Conservation (phyloP, 352 stramenopile genomes). For the Phytopythium litorale region DNA sequence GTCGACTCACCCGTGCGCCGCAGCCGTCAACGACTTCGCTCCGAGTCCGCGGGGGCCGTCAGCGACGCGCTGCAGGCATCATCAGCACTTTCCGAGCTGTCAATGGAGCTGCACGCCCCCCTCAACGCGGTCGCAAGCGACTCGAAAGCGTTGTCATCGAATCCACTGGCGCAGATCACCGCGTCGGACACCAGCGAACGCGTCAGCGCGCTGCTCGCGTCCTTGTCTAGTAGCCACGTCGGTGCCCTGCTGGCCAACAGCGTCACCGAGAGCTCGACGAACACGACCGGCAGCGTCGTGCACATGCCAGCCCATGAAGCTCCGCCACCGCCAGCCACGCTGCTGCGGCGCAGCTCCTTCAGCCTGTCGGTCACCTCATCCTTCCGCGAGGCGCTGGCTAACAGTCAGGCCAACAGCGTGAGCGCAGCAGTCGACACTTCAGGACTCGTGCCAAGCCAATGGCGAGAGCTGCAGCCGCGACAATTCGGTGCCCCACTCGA, state of each 20-base stretch:
- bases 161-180: constrained; percentile 7
- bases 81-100: not conserved
- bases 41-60: not conserved
- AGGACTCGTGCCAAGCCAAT: not conserved
- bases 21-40: not conserved
- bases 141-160: not conserved
- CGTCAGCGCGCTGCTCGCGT: constrained; percentile 15
- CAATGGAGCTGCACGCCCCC: not conserved
- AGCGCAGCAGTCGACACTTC: not conserved
- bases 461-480: constrained; percentile 3
- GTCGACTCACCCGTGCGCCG: constrained; percentile 3
- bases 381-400: constrained; percentile 3
- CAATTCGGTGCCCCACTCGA: constrained; percentile 47
- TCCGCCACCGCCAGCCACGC: not conserved
- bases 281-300: not conserved
- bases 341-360: constrained; percentile 6
- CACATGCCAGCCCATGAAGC: not conserved
- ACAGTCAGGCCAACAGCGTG: constrained; percentile 1
- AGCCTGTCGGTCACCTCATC: constrained; percentile 5
- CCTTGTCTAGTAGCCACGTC: constrained; percentile 9
- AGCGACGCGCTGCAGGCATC: not conserved
- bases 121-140: not conserved
- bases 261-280: not conserved
- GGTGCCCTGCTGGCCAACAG: not conserved
- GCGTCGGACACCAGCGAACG: not conserved